Conservation (phyloP, 495 filamentous ascomycete genomes). For the Neurospora terricola region DNA sequence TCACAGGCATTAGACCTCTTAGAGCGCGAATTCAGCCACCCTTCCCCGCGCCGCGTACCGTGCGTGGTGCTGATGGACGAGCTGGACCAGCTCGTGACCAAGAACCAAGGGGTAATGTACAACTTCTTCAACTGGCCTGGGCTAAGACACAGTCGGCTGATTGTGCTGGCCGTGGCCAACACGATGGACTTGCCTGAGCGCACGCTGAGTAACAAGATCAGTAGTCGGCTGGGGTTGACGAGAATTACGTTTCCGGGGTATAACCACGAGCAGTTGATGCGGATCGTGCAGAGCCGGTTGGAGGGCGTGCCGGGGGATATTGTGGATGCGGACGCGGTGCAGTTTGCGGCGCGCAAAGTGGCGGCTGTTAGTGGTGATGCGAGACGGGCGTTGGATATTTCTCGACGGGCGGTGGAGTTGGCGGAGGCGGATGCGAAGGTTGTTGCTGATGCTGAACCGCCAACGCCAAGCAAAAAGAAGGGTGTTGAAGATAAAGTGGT, state of each 20-base stretch:
- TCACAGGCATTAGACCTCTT: conserved; percentile 85
- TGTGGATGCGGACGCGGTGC: conserved; percentile 86
- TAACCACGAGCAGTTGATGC: conserved; percentile 95
- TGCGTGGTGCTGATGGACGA: conserved; percentile 99
- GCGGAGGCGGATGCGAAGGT: conserved; percentile 59
- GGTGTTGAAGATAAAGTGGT: neutral
- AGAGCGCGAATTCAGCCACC: conserved; percentile 83
- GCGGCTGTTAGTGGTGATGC: conserved; percentile 94
- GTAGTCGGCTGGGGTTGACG: conserved; percentile 76
- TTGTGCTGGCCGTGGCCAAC: conserved; percentile 95
- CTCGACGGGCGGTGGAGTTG: conserved; percentile 88
- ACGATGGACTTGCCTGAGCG: conserved; percentile 98
- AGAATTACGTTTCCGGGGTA: conserved; percentile 97
- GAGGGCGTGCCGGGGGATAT: conserved; percentile 79
- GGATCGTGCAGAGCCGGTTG: conserved; percentile 85
- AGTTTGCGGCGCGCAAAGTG: conserved; percentile 94
- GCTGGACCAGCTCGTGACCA: conserved; percentile 94
- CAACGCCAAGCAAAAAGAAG: conserved; percentile 5
- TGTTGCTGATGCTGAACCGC: conserved; percentile 59
- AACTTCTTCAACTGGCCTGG: conserved; percentile 99
- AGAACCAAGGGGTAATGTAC: conserved; percentile 98
- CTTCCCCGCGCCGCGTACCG: conserved; percentile 79
- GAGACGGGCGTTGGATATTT: conserved; percentile 87
- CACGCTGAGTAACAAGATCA: conserved; percentile 96
- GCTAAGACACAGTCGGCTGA: conserved; percentile 78